These are phyloP conservation scores for Mycena olivaceomarginata DNA, from an alignment of 768 basidiomycete species.

Conservation along the genomic window DNA sequence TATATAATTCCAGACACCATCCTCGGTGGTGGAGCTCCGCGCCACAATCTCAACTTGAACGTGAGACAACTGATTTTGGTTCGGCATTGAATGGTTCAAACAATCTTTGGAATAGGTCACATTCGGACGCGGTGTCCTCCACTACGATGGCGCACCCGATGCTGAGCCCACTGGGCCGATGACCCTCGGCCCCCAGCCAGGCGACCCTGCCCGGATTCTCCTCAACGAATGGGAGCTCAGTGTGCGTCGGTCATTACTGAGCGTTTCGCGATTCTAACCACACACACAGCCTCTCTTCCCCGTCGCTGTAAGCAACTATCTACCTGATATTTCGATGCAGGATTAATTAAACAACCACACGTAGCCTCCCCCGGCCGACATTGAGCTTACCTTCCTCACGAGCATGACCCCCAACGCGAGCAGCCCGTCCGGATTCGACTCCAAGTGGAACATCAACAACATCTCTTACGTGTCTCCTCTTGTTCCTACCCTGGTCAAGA, in stretches of 20 bases:
- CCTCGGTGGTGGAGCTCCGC: constrained; percentile 53
- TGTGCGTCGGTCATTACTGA: too few species aligned
- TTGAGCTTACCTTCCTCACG: constrained; percentile 52
- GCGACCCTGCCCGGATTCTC: background rate
- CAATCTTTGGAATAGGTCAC: constrained; percentile 27
- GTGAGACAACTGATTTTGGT: constrained; percentile 8
- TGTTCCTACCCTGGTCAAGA: constrained; percentile 51
- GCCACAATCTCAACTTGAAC: constrained; percentile 52
- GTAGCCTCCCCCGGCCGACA: constrained; percentile 43
- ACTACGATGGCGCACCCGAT: constrained; percentile 58
- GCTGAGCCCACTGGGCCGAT: constrained; percentile 55
- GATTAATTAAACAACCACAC: too few species aligned
- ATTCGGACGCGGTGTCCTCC: constrained; percentile 58
- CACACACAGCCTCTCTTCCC: constrained; percentile 37
- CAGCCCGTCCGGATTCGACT: constrained; percentile 30
- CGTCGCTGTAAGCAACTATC: background rate
- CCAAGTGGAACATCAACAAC: constrained; percentile 58
- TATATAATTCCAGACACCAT: constrained; percentile 19
- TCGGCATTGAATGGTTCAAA: too few species aligned
- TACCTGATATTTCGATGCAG: too few species aligned
- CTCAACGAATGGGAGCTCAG: constrained; percentile 35
- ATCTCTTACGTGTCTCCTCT: constrained; percentile 47
- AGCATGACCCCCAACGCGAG: constrained; percentile 39
- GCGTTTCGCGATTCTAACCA: too few species aligned
- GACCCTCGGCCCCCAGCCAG: constrained; percentile 42